Evolutionary conservation across 192 early-diverging fungal species (phyloP).

Genomic region (Mortierella alpina): DNA sequence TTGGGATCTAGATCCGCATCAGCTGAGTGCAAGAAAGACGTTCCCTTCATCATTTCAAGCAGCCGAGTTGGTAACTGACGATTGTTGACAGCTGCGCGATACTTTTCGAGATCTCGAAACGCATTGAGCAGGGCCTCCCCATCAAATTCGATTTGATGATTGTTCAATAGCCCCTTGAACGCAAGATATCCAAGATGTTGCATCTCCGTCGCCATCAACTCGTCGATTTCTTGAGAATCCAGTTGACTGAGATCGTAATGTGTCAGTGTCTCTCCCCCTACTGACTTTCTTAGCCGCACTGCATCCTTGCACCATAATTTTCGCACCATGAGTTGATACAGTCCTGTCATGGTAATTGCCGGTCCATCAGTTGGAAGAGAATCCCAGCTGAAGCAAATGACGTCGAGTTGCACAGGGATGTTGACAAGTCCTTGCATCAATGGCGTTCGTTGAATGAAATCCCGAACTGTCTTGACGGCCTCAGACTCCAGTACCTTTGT

Average conservation of each 20-base stretch:
- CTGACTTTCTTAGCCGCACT: not conserved
- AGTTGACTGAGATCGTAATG: not conserved
- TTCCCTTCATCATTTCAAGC: not conserved
- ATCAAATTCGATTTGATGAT: conserved; percentile 18
- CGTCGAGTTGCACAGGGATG: conserved; percentile 20
- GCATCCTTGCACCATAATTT: conserved; percentile 22
- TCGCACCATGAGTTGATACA: conserved; percentile 12
- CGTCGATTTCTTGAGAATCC: not conserved
- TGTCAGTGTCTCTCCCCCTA: not conserved
- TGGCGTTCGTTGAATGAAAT: conserved; percentile 18
- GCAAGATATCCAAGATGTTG: conserved; percentile 14
- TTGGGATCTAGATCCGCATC: not conserved
- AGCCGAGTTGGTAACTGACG: not conserved
- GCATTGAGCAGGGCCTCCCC: not conserved
- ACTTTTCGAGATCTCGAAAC: not conserved
- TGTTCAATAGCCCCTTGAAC: conserved; percentile 7
- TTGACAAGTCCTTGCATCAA: conserved; percentile 26
- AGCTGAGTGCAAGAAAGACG: conserved; percentile 12
- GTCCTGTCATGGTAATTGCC: conserved; percentile 5
- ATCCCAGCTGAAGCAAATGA: conserved; percentile 16
- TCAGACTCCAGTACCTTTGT: not conserved
- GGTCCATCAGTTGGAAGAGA: not conserved
- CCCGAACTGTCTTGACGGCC: conserved; percentile 6
- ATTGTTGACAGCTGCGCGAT: not conserved
- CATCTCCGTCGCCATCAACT: conserved; percentile 1